Conservation (phyloP, 1,139 yeast species). For the Geotrichum klebahnii region DNA sequence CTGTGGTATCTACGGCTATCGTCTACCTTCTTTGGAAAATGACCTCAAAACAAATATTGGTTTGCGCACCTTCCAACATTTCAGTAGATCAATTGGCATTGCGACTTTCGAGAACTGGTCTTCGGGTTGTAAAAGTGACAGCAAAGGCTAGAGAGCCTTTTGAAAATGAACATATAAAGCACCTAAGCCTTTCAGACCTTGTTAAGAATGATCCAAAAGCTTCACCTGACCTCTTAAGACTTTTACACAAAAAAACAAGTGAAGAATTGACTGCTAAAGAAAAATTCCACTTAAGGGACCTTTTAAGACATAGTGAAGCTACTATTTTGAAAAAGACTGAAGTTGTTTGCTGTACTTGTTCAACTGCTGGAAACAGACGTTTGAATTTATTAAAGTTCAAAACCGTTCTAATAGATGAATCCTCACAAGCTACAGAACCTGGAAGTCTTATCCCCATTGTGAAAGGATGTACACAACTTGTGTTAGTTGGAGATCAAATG, state of each 20-base stretch:
- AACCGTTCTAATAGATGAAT: constrained; percentile 94
- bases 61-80: constrained; percentile 94
- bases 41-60: constrained; percentile 59
- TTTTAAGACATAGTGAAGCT: constrained; percentile 52
- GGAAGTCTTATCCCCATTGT: constrained; percentile 88
- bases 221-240: constrained; percentile 54
- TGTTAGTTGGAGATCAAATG: constrained; percentile 98
- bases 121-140: constrained; percentile 70
- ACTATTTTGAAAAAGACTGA: constrained; percentile 72
- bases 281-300: constrained; percentile 42
- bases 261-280: constrained; percentile 62
- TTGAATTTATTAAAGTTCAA: constrained; percentile 76
- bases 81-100: constrained; percentile 88
- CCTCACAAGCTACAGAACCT: constrained; percentile 94
- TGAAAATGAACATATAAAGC: constrained; percentile 29
- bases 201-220: constrained; percentile 45
- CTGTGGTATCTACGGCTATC: constrained; percentile 87
- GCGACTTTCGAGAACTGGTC: constrained; percentile 60
- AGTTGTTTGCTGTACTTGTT: constrained; percentile 83
- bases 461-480: constrained; percentile 84
- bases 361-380: constrained; percentile 89
- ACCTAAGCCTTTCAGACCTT: constrained; percentile 43
- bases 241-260: constrained; percentile 54
- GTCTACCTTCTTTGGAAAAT: constrained; percentile 66
- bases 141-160: constrained; percentile 63